A percentile compares a stretch with the other conserved stretches of the same genome.
Conservation (phyloP, 345 rosid genomes). For the Heritiera fomes region DNA sequence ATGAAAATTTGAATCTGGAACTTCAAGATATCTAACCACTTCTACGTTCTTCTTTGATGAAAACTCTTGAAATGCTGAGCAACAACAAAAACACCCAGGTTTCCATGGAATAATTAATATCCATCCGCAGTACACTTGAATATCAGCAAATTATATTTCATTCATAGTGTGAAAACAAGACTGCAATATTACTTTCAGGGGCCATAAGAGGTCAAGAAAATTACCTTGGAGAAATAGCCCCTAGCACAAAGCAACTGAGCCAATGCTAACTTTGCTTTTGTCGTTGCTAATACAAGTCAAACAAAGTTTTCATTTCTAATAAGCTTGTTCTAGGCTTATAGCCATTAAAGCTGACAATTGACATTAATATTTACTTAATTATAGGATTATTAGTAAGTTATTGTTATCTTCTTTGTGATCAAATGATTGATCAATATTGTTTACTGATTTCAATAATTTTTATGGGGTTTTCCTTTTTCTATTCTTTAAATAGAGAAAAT, state of each 20-base stretch:
- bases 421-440: not conserved
- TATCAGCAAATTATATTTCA: not conserved
- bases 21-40: not conserved
- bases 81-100: not conserved
- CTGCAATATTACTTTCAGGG: not conserved
- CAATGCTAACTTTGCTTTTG: not conserved
- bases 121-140: not conserved
- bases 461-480: not conserved
- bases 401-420: not conserved
- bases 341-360: slow-evolving; percentile 1
- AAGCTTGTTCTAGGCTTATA: not conserved
- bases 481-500: slow-evolving; percentile 5
- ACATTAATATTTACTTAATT: not conserved
- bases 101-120: not conserved
- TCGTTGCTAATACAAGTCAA: not conserved
- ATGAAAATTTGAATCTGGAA: not conserved
- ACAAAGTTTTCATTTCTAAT: not conserved
- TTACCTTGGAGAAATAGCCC: slow-evolving; percentile 7
- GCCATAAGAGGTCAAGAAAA: not conserved
- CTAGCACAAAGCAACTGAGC: not conserved
- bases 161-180: not conserved
- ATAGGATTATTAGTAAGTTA: not conserved
- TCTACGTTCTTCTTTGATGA: not conserved
- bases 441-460: not conserved
- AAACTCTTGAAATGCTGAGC: not conserved